Evolutionary conservation across 352 stramenopile species (phyloP), one percentile per base, ranked within the genome.

Genomic region (Phytophthora europaea): DNA sequence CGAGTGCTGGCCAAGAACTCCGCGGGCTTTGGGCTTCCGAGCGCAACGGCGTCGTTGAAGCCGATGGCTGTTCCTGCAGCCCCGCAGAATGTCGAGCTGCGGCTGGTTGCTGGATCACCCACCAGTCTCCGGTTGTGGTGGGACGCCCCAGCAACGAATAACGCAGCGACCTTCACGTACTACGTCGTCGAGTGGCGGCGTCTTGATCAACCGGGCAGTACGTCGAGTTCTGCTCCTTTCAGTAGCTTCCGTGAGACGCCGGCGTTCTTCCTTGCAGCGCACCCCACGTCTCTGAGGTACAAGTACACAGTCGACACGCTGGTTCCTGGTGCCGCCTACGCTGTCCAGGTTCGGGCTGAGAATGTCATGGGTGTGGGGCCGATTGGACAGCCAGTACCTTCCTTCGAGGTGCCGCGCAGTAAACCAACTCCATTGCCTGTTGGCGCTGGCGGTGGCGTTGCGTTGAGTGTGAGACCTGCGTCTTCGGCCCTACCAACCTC

Each of bases 151-250:
- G 45, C 84, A 16, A 90, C 81, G 0, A 79, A 94, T 74, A 97
- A 97, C 50, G 94, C 93, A 2, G 86, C 91, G 16, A 70, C 79
- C 12, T 67, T 99, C 22, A 92, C 89, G 15, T 66, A 90, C 45
- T 99, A 98, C 67, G 79, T 88, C 0, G 80, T 99, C 13, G 81
- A 98, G 69, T 99, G 95, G 94, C 45, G 72, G 23, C 31, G 70
- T 3, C 65, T 81, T 31, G 83, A 94, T 54, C 48, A 68, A 22
- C 52, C 59, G 16, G 38, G 22, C 2, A 63, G 40, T 22, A 57
- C 16, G 8, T 70, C 65, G 3, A 74, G 28, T 28, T 56, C 58
- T n/a, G 47, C 31, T 15, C n/a, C 45, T 26, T 54, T 74, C 47
- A 60, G 12, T n/a, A 66, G 40, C 20, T 93, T 89, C 60, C 72